phyloP scores from a whole-genome alignment of 345 rosid genomes.

The Salix caprea region DNA sequence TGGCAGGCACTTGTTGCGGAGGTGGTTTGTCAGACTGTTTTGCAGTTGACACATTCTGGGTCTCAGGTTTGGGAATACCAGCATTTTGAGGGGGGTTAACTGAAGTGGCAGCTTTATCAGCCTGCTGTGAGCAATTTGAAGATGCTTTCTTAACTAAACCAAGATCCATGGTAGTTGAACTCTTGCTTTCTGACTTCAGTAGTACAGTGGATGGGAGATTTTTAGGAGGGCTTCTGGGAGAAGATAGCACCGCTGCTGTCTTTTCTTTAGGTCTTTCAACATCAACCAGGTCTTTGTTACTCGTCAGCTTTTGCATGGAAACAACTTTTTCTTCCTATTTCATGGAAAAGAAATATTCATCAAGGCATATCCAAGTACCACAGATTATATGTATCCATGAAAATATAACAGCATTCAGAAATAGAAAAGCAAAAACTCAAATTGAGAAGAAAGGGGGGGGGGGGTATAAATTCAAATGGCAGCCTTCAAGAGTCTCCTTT shows the following conservation, averaged over 20 bases:
- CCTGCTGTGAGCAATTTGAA: conserved; percentile 37
- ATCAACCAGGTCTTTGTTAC: conserved; percentile 39
- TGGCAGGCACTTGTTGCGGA: conserved; percentile 38
- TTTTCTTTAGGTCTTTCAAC: conserved; percentile 59
- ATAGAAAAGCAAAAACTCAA: background rate
- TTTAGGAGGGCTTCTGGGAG: conserved; percentile 42
- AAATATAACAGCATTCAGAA: background rate
- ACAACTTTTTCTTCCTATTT: conserved; percentile 38
- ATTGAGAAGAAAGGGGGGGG: background rate
- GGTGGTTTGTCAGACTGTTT: conserved; percentile 42
- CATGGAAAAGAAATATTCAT: conserved; percentile 3
- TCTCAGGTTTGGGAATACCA: conserved; percentile 39
- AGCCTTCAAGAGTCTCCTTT: background rate
- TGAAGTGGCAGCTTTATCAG: conserved; percentile 36
- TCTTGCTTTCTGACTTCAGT: conserved; percentile 44
- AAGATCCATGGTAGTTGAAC: conserved; percentile 28
- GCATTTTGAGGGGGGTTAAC: conserved; percentile 28
- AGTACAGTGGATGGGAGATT: conserved; percentile 33
- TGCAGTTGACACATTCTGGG: conserved; percentile 36
- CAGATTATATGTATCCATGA: background rate
- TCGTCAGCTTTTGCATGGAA: conserved; percentile 31
- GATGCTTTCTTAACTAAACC: conserved; percentile 36
- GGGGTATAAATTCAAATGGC: background rate
- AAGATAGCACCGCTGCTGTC: conserved; percentile 42
- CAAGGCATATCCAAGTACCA: background rate